Conservation (phyloP, 495 filamentous ascomycete genomes). For the Haplographium delicatum region DNA sequence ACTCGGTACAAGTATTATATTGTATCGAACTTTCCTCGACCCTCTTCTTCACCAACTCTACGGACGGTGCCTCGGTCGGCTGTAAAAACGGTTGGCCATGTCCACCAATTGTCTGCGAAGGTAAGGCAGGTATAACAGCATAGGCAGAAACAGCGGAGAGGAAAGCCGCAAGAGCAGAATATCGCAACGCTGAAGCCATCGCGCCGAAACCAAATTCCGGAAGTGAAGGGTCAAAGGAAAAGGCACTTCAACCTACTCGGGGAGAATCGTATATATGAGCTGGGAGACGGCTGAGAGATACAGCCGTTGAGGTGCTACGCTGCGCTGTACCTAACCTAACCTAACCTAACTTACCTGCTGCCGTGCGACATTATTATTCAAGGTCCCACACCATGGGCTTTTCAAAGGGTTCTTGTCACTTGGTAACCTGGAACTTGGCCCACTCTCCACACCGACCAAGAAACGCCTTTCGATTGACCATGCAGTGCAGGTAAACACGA, state of each 20-base stretch:
- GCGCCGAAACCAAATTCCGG: neutral
- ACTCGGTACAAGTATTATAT: slow-evolving; percentile 20
- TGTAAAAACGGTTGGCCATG: neutral
- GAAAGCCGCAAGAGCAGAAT: slow-evolving; percentile 7
- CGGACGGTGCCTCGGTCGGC: slow-evolving; percentile 13
- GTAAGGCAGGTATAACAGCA: slow-evolving; percentile 7
- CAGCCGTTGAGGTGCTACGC: neutral
- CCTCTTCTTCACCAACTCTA: slow-evolving; percentile 18
- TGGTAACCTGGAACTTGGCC: too few relatives aligned
- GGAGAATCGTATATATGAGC: slow-evolving; percentile 3
- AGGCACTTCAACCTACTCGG: neutral
- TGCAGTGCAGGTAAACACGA: neutral
- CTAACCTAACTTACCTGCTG: too few relatives aligned
- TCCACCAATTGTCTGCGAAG: slow-evolving; percentile 11
- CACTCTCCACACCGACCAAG: too few relatives aligned
- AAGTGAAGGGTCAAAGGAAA: neutral
- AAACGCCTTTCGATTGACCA: neutral
- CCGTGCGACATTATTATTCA: too few relatives aligned
- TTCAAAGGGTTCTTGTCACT: too few relatives aligned
- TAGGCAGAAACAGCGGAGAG: neutral
- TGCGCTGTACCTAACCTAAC: neutral
- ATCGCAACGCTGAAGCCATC: slow-evolving; percentile 8
- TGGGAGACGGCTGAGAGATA: neutral
- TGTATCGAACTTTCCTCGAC: slow-evolving; percentile 7
- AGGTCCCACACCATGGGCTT: too few relatives aligned